Conservation (phyloP, 352 stramenopile genomes). For the Blastocystis hominis region DNA sequence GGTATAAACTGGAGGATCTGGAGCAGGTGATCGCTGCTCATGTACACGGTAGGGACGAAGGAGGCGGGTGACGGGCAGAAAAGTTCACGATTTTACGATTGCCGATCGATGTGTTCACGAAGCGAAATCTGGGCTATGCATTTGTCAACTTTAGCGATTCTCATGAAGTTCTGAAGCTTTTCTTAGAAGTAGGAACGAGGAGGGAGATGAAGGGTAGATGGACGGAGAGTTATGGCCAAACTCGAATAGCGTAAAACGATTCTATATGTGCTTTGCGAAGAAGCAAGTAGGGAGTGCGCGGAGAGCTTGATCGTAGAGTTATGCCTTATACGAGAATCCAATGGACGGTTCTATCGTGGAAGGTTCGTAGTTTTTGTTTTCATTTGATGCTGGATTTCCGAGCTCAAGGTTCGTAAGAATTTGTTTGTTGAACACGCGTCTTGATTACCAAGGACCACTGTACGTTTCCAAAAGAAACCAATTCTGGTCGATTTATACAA, state of each 20-base stretch:
- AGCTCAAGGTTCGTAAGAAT: not conserved
- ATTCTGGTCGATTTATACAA: not conserved
- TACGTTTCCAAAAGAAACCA: not conserved
- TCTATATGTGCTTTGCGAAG: slow-evolving; percentile 57
- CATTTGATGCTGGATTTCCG: not conserved
- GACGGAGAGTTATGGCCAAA: slow-evolving; percentile 49
- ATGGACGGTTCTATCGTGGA: not conserved
- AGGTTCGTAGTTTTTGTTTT: not conserved
- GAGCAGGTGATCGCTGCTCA: not conserved
- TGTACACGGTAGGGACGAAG: not conserved
- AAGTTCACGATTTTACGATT: slow-evolving; percentile 38
- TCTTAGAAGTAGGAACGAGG: not conserved
- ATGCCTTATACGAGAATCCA: slow-evolving; percentile 42
- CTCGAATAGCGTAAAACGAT: slow-evolving; percentile 51
- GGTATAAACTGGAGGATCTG: slow-evolving; percentile 55
- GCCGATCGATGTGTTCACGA: slow-evolving; percentile 51
- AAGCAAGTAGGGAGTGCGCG: slow-evolving; percentile 2
- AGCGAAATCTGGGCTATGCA: slow-evolving; percentile 52
- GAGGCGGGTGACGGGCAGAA: not conserved
- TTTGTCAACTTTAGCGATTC: slow-evolving; percentile 58
- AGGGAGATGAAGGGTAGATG: not conserved
- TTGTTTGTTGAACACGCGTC: not conserved
- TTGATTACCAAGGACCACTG: slow-evolving; percentile 41
- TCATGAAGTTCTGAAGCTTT: slow-evolving; percentile 47
- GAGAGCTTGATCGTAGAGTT: slow-evolving; percentile 11